Base-by-base conservation (phyloP, 1,284 basidiomycete species). In the Cryptococcus sp. region DNA sequence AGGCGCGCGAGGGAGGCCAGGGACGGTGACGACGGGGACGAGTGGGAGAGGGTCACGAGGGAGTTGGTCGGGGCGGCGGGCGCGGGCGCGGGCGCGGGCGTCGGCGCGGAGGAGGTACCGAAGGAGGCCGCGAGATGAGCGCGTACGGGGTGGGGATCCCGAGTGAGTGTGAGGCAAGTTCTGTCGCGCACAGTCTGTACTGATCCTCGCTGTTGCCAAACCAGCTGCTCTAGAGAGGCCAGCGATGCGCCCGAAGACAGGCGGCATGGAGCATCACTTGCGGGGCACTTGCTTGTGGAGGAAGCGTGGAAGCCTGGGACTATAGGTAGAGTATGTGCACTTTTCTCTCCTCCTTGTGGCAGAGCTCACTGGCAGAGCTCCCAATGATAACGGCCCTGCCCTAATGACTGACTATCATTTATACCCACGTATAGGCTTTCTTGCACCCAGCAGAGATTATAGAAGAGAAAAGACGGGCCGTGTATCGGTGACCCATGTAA, bases 11-110 rank as follows among this genome's bases (percentile, higher is more conserved):
- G 72, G 45, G 59, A 66, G 37, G 59, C 52, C 16, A 60, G 58
- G 28, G 67, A 66, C 13, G 56, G 53, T 1, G 58, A 50, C 39
- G 55, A 62, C 13, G 53, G 50, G 16, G 66, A 54, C n/a, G 76
- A 74, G 52, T 69, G 71, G 63, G 76, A 75, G 52, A 62, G 57
- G 39, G 52, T 76, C 39, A 65, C 69, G 52, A 67, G 61, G 57
- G 73, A 75, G 65, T 57, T 77, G 21, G 71, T 69, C 51, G 68
- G 54, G 5, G 63, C 53, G 6, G 35, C 28, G 18, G 47, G 33
- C 5, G 28, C 36, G 42, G 48, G 16, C 18, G 50, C 15, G 21
- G 23, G 33, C 16, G 16, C 40, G 9, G 43, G 18, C 13, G 50
- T 60, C 16, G 54, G 23, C 35, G 21, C 47, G 24, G 46, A 49